Evolutionary conservation across 2,329 filamentous ascomycete species (phyloP), one percentile per base, ranked within the genome.

Genomic region (Calonectria leucothoes): DNA sequence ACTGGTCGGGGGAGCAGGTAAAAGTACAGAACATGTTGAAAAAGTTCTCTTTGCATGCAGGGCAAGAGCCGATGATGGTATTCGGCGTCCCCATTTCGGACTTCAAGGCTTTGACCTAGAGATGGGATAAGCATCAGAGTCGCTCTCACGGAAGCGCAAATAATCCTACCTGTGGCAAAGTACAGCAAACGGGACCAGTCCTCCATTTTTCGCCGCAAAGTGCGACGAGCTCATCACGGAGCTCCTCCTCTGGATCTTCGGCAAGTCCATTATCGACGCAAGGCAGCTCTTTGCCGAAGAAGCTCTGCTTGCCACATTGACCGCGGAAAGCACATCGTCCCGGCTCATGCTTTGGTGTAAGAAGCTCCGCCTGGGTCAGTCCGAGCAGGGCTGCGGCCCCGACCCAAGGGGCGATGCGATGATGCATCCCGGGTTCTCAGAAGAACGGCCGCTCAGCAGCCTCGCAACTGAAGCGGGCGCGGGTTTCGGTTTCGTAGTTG

Each of bases 1-100:
- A 98, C 83, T 99, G 97, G 81, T 99, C 94, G 7, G 97, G 96
- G 6, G 97, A 99, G 87, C 97, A 99, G 3, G 96, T 98, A 82
- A 99, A 98, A 6, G 95, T 97, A 87, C 97, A 99, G 85, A 99
- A 99, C 55, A 97, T 89, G 86, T 99, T 98, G 88, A 95, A 98
- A 88, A 99, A 99, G 88, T 99, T 99, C 80, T 96, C 94, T 85
- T 97, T 98, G 90, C 97, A 99, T 37, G 97, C 97, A 2, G 97
- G 97, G 83, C 97, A 99, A 12, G 95, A 95, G 31, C 95, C 93
- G 82, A 99, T 95, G 82, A 99, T 94, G 72, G 93, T 92, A 79
- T 96, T 95, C 2, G 95, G 96, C 27, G 95, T 95, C 78, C 94
- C 93, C 71, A 99, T 90, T 81, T 98, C 97, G 74, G 91, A 93